Evolutionary conservation across 352 stramenopile species (phyloP), one percentile per base, ranked within the genome.

Genomic region (Globisporangium parvum): DNA sequence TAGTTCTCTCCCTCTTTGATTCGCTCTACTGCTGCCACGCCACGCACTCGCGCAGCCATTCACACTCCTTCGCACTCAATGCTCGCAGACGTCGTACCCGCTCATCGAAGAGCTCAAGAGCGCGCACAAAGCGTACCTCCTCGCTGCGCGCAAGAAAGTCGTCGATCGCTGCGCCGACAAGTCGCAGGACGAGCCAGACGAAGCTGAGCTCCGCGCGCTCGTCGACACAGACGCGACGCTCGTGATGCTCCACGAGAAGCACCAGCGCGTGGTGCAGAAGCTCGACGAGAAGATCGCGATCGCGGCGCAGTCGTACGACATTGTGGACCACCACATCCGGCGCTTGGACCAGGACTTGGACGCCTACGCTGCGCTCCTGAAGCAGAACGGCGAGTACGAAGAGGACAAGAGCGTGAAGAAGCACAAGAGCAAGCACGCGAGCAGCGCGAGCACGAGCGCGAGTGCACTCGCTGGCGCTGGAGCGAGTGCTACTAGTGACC

Each of bases 281-380:
- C 71, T 92, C 52, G 84, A 94, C 64, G 84, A 94, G 70, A 94
- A 94, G 58, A 85, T 92, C 50, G 84, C 84, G 46, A 94, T 94
- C 57, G 84, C 84, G 18, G 80, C 78, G 51, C 84, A 94, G 63
- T 88, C 73, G 41, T 94, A 94, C 65, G 84, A 92, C 66, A 74
- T 94, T 53, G 79, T 94, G 24, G 84, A 94, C 59, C 84, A 92
- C 63, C 84, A 94, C 49, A 94, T 94, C 57, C 77, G 80, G 6
- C 81, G 84, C 10, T 51, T 94, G 24, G 84, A 92, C 53, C 67
- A 85, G 50, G 84, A 92, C 47, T 57, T 94, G 6, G 84, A 89
- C 47, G 85, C 67, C 31, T 94, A 91, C 54, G 71, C 75, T 12
- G 53, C 74, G 47, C 60, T 92, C 24, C 62, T 94, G 24, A 87